Evolutionary conservation across 176 grass and related monocot species (phyloP), one percentile per base, ranked within the genome.

Genomic region (Carex scoparia): DNA sequence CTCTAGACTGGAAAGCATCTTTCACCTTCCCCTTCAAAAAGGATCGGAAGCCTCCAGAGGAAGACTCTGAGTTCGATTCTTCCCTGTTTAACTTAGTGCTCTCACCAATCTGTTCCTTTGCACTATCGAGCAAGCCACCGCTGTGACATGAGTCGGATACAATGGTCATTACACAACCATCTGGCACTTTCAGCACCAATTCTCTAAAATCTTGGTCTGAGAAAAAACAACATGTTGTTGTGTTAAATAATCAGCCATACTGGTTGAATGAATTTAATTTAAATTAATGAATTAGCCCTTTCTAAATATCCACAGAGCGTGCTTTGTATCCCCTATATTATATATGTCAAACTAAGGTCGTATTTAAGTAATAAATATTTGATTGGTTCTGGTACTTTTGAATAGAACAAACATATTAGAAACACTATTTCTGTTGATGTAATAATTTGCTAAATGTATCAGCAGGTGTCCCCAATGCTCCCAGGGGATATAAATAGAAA

Each of bases 81-180:
- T 89, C 84, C 9, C 88, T 13, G 19, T 67, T 86, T 86, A 83
- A 69, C 76, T 53, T 90, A 13, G 90, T 92, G 81, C 91, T 94
- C 68, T 93, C 81, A 0, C 96, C 96, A 10, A 99, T 94, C 85
- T 99, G 96, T 70, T 95, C 96, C 87, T 99, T 99, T 23, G 93
- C 75, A 64, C 89, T 86, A 72, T 94, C 93, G 6, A 99, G 79
- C 7, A 99, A 87, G 71, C 96, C 96, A 4, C 96, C 91, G 5
- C 93, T 99, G 88, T 99, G 96, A 88, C 96, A 99, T 40, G 93
- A 95, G 65, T 95, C 93, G 0, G 90, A 92, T 10, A 99, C 93
- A 16, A 94, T 91, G 12, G 96, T 95, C 85, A 98, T 92, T 44
- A 77, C 40, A 65, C 93, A 94, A 71, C 87, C 91, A 73, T 88